Conservation (phyloP, 2,329 filamentous ascomycete species). For the Sporothrix brasiliensis region DNA sequence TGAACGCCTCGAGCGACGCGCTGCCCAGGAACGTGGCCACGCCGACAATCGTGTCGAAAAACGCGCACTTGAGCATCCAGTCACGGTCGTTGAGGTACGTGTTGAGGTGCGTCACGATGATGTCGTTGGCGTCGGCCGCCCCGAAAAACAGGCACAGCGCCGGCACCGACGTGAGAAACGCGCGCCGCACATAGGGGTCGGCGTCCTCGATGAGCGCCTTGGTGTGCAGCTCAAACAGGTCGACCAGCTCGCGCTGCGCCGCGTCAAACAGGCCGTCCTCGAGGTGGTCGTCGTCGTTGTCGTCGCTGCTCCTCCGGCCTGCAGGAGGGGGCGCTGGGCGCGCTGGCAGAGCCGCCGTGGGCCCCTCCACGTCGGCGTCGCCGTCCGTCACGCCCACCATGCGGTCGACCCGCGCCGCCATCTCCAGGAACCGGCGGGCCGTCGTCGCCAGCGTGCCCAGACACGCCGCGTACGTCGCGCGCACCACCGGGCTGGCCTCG, state of each 20-base stretch:
- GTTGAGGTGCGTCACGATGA: slow-evolving; percentile 93
- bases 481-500: slow-evolving; percentile 60
- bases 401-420: slow-evolving; percentile 48
- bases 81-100: slow-evolving; percentile 96
- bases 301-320: not conserved
- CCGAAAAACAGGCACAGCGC: slow-evolving; percentile 95
- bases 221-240: slow-evolving; percentile 83
- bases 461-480: slow-evolving; percentile 91
- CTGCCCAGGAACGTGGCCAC: slow-evolving; percentile 90
- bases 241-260: slow-evolving; percentile 78
- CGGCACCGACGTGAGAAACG: slow-evolving; percentile 88
- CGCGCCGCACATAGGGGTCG: slow-evolving; percentile 82
- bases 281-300: not conserved
- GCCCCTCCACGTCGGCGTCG: slow-evolving; percentile 23
- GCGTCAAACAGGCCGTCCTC: slow-evolving; percentile 81
- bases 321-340: slow-evolving; percentile 53
- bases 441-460: slow-evolving; percentile 85
- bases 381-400: slow-evolving; percentile 26
- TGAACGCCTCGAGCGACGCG: slow-evolving; percentile 89
- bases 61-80: slow-evolving; percentile 95
- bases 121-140: slow-evolving; percentile 86
- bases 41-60: slow-evolving; percentile 93
- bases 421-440: slow-evolving; percentile 79
- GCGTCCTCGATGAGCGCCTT: slow-evolving; percentile 86
- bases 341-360: not conserved